These are phyloP conservation scores for Mycena amicta DNA, from an alignment of 768 basidiomycete species.

Conservation along the genomic window DNA sequence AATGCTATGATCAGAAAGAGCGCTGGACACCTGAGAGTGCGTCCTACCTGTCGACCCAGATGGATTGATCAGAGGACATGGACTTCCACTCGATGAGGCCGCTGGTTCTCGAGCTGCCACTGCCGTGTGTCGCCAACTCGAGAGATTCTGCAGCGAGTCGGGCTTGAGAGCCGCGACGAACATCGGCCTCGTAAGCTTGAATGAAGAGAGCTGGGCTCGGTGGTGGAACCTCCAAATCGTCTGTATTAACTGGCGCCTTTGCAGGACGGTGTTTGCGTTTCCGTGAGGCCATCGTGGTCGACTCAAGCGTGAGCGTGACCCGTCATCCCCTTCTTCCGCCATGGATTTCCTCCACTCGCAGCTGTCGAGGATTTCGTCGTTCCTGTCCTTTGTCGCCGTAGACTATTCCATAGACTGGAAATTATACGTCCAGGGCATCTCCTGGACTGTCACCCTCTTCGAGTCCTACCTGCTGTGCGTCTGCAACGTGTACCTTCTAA, in stretches of 20 bases:
- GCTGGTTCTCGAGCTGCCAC: conserved; percentile 7
- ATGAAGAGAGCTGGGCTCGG: conserved; percentile 47
- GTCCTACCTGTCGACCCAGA: conserved; percentile 88
- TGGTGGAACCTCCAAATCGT: conserved; percentile 1
- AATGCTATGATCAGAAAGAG: not conserved
- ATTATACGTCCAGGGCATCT: conserved; percentile 73
- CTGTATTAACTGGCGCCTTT: not conserved
- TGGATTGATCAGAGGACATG: not conserved
- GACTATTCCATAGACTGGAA: conserved; percentile 85
- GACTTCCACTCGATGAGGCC: conserved; percentile 30
- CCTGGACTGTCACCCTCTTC: conserved; percentile 79
- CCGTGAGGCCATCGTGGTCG: conserved; percentile 5
- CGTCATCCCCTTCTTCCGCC: conserved; percentile 13
- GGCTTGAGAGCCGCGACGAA: conserved; percentile 57
- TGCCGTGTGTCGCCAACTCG: conserved; percentile 13
- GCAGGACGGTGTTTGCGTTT: conserved; percentile 19
- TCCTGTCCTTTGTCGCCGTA: conserved; percentile 70
- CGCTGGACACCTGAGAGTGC: conserved; percentile 24
- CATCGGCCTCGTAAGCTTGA: conserved; percentile 77
- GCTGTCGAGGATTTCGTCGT: conserved; percentile 57
- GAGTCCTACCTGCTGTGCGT: conserved; percentile 87
- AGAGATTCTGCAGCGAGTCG: conserved; percentile 33
- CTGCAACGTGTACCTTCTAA: not conserved
- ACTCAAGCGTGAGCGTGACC: not conserved
- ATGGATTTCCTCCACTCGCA: conserved; percentile 69